Evolutionary conservation across 345 rosid genomes (phyloP).

Genomic region (Gossypium raimondii): DNA sequence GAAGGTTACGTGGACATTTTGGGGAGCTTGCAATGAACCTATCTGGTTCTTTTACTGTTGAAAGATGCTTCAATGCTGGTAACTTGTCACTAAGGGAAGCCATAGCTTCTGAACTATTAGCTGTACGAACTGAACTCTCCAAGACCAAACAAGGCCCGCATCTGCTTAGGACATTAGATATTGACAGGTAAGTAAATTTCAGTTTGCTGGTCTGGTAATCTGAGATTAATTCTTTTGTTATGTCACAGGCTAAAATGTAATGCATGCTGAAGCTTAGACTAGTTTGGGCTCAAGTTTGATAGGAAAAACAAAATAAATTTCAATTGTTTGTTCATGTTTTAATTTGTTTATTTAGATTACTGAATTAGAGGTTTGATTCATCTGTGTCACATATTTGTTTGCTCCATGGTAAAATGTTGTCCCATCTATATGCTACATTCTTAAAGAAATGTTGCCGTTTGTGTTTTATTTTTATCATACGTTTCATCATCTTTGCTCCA

Average conservation of each 20-base stretch:
- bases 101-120: conserved; percentile 66
- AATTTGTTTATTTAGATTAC: not conserved
- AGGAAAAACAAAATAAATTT: conserved; percentile 10
- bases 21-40: conserved; percentile 66
- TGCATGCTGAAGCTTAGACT: not conserved
- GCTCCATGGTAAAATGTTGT: not conserved
- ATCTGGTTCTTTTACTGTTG: conserved; percentile 83
- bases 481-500: conserved; percentile 9
- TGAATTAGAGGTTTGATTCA: not conserved
- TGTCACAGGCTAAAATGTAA: not conserved
- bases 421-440: not conserved
- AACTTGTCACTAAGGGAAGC: conserved; percentile 63
- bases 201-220: not conserved
- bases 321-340: conserved; percentile 10
- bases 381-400: not conserved
- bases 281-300: not conserved
- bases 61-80: conserved; percentile 72
- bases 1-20: conserved; percentile 77
- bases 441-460: not conserved
- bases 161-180: conserved; percentile 70
- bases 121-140: conserved; percentile 52
- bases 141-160: conserved; percentile 82
- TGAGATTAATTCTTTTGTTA: not conserved
- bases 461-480: not conserved
- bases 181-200: conserved; percentile 59